phyloP scores from a whole-genome alignment of 2,329 filamentous ascomycete species.

The Paecilomyces sp. region DNA sequence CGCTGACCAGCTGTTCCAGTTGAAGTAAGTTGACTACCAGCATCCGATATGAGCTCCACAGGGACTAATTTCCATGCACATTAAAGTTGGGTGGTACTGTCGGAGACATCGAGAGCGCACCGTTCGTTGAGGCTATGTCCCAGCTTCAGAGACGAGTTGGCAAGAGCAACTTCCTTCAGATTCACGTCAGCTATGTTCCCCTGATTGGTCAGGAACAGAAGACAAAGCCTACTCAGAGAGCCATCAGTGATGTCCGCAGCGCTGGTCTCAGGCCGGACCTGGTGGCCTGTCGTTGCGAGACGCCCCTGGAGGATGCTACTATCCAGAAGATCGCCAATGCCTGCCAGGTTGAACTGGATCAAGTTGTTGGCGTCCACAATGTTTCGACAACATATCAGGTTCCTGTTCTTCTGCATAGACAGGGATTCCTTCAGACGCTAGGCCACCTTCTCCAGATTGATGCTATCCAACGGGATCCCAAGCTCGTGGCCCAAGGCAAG shows the following conservation, averaged over 20 bases:
- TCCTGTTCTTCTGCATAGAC: slow-evolving; percentile 79
- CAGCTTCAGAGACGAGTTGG: slow-evolving; percentile 67
- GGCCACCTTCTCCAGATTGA: slow-evolving; percentile 60
- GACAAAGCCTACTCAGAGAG: slow-evolving; percentile 93
- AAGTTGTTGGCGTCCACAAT: slow-evolving; percentile 81
- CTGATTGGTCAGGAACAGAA: slow-evolving; percentile 72
- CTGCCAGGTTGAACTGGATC: slow-evolving; percentile 78
- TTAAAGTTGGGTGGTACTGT: slow-evolving; percentile 42
- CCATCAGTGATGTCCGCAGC: slow-evolving; percentile 72
- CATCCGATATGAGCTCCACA: slow-evolving; percentile 53
- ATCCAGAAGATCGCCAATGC: slow-evolving; percentile 82
- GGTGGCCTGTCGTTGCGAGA: slow-evolving; percentile 90
- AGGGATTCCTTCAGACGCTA: slow-evolving; percentile 66
- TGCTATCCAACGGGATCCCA: slow-evolving; percentile 44
- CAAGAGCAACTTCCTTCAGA: slow-evolving; percentile 74
- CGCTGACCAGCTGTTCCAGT: slow-evolving; percentile 7
- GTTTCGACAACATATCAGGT: slow-evolving; percentile 91
- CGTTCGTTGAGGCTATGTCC: slow-evolving; percentile 77
- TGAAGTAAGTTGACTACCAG: slow-evolving; percentile 9
- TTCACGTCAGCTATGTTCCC: slow-evolving; percentile 83
- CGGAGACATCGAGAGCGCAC: slow-evolving; percentile 75
- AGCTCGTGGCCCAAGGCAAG: slow-evolving; percentile 55
- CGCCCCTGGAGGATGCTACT: slow-evolving; percentile 63
- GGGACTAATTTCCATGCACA: neutral
- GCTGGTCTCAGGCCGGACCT: slow-evolving; percentile 36